Conservation (phyloP, 163 green algal species). For the Scenedesmus sp. region DNA sequence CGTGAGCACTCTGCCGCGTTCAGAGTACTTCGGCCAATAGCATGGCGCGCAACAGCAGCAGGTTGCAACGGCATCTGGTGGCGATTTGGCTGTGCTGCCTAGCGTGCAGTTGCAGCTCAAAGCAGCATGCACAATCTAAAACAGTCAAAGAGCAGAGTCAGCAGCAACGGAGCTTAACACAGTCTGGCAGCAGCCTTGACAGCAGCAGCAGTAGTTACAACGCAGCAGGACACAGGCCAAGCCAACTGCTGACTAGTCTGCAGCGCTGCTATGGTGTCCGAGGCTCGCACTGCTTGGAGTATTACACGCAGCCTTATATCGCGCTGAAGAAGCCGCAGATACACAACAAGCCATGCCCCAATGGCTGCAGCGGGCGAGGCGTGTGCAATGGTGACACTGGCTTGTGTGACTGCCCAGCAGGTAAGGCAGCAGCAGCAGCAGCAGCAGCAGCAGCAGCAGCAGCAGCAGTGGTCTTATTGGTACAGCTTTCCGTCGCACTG, state of each 20-base stretch:
- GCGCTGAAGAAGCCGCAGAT: conserved; percentile 27
- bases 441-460: not conserved
- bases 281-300: conserved; percentile 45
- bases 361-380: conserved; percentile 75
- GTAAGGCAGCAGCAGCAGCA: conserved; percentile 37
- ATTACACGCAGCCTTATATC: conserved; percentile 34
- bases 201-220: not conserved
- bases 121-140: not conserved
- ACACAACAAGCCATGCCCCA: conserved; percentile 61
- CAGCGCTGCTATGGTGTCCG: conserved; percentile 21
- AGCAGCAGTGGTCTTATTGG: not conserved
- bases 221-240: not conserved
- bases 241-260: not conserved
- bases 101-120: not conserved
- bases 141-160: not conserved
- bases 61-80: not conserved
- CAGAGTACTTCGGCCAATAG: not conserved
- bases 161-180: not conserved
- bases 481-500: no score
- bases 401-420: conserved; percentile 74
- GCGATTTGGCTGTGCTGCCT: not conserved
- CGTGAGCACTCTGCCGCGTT: not conserved
- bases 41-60: not conserved
- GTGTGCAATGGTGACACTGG: conserved; percentile 74
- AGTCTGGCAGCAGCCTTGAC: not conserved